Evolutionary conservation across 805 yeast genomes (phyloP).

Genomic region (Wickerhamiella siamensis): DNA sequence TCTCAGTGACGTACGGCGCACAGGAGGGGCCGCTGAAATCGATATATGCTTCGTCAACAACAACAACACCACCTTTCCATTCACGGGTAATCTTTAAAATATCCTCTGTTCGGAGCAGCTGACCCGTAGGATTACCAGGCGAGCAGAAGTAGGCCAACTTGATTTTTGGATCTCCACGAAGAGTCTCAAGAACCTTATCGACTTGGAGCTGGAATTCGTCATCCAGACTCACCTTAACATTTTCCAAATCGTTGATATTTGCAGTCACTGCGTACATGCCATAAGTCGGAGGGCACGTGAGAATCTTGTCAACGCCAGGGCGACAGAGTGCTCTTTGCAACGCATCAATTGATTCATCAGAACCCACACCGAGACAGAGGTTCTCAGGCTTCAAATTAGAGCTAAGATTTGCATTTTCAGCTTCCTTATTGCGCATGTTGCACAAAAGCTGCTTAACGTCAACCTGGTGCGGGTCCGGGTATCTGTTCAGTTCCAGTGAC

Average conservation of each 20-base stretch:
- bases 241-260: conserved; percentile 70
- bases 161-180: conserved; percentile 44
- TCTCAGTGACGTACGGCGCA: conserved; percentile 63
- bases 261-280: conserved; percentile 95
- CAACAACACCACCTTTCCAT: conserved; percentile 66
- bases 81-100: conserved; percentile 35
- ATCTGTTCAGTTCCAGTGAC: conserved; percentile 57
- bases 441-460: conserved; percentile 60
- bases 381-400: conserved; percentile 42
- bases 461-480: conserved; percentile 92
- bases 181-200: conserved; percentile 36
- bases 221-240: conserved; percentile 60
- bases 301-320: conserved; percentile 70
- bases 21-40: conserved; percentile 73
- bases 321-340: conserved; percentile 68
- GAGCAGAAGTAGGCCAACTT: conserved; percentile 77
- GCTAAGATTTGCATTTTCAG: conserved; percentile 13
- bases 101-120: conserved; percentile 35
- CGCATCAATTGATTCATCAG: conserved; percentile 90
- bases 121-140: conserved; percentile 94
- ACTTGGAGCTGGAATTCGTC: conserved; percentile 42
- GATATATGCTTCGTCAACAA: conserved; percentile 85
- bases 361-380: conserved; percentile 88
- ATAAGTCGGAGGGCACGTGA: conserved; percentile 89
- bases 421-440: conserved; percentile 49